phyloP scores from a whole-genome alignment of 495 filamentous ascomycete genomes.

The Terfezia boudieri region DNA sequence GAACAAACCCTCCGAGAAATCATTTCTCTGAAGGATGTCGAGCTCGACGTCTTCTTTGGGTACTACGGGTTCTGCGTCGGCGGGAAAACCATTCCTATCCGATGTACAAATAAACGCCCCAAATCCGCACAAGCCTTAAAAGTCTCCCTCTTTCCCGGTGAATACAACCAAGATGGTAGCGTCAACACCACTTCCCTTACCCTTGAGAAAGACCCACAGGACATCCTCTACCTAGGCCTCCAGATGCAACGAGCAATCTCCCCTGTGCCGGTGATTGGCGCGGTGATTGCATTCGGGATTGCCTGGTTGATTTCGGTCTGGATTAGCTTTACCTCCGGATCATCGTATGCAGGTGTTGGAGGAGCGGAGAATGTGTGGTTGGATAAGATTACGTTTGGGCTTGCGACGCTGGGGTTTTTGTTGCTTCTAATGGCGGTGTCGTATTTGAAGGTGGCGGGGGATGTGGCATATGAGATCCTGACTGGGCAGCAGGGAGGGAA shows the following conservation, averaged over 20 bases:
- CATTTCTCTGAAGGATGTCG: no score
- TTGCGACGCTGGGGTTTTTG: background rate
- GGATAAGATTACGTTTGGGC: background rate
- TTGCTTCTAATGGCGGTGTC: background rate
- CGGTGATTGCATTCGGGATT: background rate
- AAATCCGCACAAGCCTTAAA: background rate
- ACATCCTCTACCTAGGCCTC: background rate
- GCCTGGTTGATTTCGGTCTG: background rate
- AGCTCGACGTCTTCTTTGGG: no score
- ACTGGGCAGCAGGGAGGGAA: background rate
- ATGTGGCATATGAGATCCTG: background rate
- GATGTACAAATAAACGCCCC: no score
- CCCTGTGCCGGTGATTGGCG: background rate
- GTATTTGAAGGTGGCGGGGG: background rate
- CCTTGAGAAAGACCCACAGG: background rate
- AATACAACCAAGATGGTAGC: background rate
- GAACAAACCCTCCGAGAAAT: no score
- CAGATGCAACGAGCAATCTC: background rate
- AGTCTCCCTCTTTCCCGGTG: background rate
- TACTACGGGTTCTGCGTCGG: no score
- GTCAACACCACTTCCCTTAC: background rate
- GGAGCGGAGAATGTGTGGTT: background rate
- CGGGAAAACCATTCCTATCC: no score
- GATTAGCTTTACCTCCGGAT: background rate
- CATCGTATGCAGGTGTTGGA: background rate